phyloP scores from a whole-genome alignment of 2,329 filamentous ascomycete species.

The Aureobasidium zeae region DNA sequence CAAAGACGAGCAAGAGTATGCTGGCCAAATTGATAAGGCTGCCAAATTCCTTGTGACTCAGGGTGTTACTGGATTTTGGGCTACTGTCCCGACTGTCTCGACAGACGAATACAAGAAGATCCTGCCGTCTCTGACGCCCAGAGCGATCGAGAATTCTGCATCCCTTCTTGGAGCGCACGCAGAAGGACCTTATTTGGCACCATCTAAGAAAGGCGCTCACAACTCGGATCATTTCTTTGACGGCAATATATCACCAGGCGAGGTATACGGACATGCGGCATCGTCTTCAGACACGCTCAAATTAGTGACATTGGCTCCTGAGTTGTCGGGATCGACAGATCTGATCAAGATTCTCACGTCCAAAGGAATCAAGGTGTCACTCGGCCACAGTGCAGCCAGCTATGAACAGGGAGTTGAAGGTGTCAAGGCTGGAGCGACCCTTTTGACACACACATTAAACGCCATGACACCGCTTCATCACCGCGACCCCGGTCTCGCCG shows the following conservation, averaged over 20 bases:
- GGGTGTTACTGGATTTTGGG: conserved; percentile 47
- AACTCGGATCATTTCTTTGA: conserved; percentile 37
- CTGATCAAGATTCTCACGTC: conserved; percentile 37
- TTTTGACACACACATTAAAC: conserved; percentile 47
- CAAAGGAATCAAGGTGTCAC: conserved; percentile 37
- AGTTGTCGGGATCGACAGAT: conserved; percentile 34
- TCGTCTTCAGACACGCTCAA: conserved; percentile 36
- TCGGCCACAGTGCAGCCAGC: conserved; percentile 44
- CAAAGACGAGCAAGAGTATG: conserved; percentile 35
- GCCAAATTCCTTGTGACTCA: conserved; percentile 41
- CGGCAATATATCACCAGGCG: conserved; percentile 24
- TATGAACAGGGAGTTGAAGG: conserved; percentile 39
- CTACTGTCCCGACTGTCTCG: conserved; percentile 44
- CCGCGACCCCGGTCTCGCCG: conserved; percentile 43
- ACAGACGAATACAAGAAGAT: conserved; percentile 41
- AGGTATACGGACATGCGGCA: conserved; percentile 38
- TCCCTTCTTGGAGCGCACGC: conserved; percentile 47
- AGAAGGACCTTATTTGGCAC: conserved; percentile 48
- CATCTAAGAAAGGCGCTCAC: conserved; percentile 47
- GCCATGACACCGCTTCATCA: conserved; percentile 45
- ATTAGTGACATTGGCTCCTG: conserved; percentile 45
- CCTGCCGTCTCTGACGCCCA: conserved; percentile 39
- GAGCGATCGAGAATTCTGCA: conserved; percentile 35
- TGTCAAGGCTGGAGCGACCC: conserved; percentile 40
- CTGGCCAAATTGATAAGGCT: conserved; percentile 37